Evolutionary conservation across 805 yeast genomes (phyloP).

Genomic region (Scheffersomyces coipomensis): DNA sequence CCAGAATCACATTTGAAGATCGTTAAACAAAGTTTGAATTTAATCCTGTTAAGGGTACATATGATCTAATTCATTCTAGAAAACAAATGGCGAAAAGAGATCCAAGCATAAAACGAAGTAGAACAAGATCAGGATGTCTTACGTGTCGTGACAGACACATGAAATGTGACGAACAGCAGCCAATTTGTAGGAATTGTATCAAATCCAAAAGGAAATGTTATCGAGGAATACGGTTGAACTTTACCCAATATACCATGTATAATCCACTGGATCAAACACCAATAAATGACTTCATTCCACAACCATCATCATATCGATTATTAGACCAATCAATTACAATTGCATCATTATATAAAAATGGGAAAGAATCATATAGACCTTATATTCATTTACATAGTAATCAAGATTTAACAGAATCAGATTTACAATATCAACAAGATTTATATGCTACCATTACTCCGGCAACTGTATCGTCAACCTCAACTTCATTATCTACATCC

Average conservation of each 20-base stretch:
- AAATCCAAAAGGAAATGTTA: conserved; percentile 48
- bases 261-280: conserved; percentile 22
- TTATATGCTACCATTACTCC: conserved; percentile 4
- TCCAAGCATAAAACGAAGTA: conserved; percentile 25
- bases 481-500: not conserved
- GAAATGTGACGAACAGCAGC: conserved; percentile 65
- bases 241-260: conserved; percentile 40
- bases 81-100: conserved; percentile 23
- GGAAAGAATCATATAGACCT: conserved; percentile 26
- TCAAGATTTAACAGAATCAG: conserved; percentile 32
- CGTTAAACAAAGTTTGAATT: too few species aligned
- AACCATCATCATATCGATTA: conserved; percentile 14
- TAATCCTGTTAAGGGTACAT: too few species aligned
- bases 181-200: conserved; percentile 57
- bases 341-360: conserved; percentile 37
- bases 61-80: too few species aligned
- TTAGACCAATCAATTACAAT: conserved; percentile 44
- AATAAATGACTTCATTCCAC: not conserved
- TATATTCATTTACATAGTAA: conserved; percentile 29
- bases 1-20: too few species aligned
- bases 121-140: conserved; percentile 52
- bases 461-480: conserved; percentile 3
- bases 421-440: conserved; percentile 25
- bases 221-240: conserved; percentile 46
- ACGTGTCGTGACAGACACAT: conserved; percentile 66